phyloP scores from a whole-genome alignment of 768 basidiomycete species.

The Amanita pallidorosea region DNA sequence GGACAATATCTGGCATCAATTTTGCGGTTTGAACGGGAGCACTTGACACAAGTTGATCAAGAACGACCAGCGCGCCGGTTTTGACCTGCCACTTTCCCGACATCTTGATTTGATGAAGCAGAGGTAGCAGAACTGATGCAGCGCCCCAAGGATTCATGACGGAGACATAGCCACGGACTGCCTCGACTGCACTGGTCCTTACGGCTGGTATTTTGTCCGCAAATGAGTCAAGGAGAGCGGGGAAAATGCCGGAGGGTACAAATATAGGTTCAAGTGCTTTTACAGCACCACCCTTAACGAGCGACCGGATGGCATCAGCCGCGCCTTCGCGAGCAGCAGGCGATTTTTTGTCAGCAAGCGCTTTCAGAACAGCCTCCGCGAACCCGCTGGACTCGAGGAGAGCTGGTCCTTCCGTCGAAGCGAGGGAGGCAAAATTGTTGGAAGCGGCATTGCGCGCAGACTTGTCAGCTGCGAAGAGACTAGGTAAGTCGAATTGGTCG shows the following conservation, averaged over 20 bases:
- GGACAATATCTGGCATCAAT: conserved; percentile 91
- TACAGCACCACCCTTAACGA: conserved; percentile 62
- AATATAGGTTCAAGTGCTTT: conserved; percentile 85
- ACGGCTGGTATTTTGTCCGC: conserved; percentile 92
- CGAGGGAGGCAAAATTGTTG: conserved; percentile 55
- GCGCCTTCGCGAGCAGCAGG: conserved; percentile 87
- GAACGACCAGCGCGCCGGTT: conserved; percentile 70
- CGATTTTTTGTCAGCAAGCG: conserved; percentile 91
- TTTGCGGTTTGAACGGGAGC: conserved; percentile 77
- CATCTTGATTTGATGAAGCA: conserved; percentile 90
- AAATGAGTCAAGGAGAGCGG: conserved; percentile 80
- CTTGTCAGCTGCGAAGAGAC: conserved; percentile 83
- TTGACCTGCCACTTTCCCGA: conserved; percentile 98
- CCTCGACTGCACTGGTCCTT: conserved; percentile 76
- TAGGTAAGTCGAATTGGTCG: conserved; percentile 57
- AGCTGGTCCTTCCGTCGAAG: conserved; percentile 77
- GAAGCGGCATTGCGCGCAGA: conserved; percentile 65
- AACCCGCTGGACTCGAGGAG: conserved; percentile 64
- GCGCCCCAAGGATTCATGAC: conserved; percentile 87
- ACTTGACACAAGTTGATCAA: conserved; percentile 80
- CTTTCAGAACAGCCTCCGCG: conserved; percentile 66
- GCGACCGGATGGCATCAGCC: conserved; percentile 52
- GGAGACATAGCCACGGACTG: conserved; percentile 64
- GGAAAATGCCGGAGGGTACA: conserved; percentile 77
- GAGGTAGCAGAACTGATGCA: conserved; percentile 69